Evolutionary conservation across 73 alveolate species (phyloP), one percentile per base, ranked within the genome.

Genomic region (Paraurostyla sp.): DNA sequence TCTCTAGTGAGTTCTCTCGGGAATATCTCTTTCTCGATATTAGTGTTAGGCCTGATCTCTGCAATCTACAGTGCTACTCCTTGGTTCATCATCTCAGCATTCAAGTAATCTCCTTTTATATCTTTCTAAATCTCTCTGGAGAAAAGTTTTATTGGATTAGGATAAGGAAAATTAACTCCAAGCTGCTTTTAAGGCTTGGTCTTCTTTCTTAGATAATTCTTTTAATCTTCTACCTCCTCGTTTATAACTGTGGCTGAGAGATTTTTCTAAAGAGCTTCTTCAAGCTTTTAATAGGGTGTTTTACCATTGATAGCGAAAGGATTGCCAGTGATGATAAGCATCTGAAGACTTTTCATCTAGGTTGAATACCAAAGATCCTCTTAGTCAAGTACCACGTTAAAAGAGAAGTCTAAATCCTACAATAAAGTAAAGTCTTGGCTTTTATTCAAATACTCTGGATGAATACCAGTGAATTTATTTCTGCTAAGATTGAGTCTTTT

Each of bases 331-430:
- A 93, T 89, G 48, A 87, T 75, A 3, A 93, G 85, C 4, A 87
- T 2, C 76, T 82, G 89, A 0, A 93, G 58, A 46, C 58, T 52
- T 42, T 82, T 83, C 33, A 90, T 13, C 29, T 93, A 42, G 33
- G 56, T 51, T 11, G 80, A 46, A 41, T 38, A 82, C 86, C 57
- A 38, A 69, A 93, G n/a, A 36, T 93, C 94, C 27, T 76, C 86
- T 62, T 93, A 88, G 76, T 83, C 94, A 6, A 83, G 91, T 0
- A 90, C 92, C 7, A 62, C 6, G 83, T 93, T 93, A 68, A 68
- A 89, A 27, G 92, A 63, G 78, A 93, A 90, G 75, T 93, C 97
- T 16, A 93, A 68, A 40, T 93, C 96, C 65, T 85, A 69, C 35
- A 93, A 76, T 42, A 63, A 51, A 7, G 27, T 50, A 38, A 73